Percentiles rank a stretch among this genome's conserved stretches.
phyloP scores from a whole-genome alignment of 2,329 filamentous ascomycete species.

The Orbilia blumenaviensis region DNA sequence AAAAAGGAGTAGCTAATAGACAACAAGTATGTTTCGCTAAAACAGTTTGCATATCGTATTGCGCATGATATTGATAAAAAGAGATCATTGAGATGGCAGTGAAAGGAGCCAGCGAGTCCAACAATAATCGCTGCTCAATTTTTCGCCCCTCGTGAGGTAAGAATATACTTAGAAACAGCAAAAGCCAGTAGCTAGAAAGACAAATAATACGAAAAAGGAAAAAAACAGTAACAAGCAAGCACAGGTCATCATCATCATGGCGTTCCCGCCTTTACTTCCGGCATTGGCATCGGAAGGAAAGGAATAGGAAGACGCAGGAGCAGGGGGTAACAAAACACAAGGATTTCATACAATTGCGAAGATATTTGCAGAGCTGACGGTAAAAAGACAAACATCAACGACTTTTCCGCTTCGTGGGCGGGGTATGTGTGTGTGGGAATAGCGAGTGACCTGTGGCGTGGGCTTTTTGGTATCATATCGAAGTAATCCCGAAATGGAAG shows the following conservation, averaged over 20 bases:
- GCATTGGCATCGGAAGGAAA: slow-evolving; percentile 9
- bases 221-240: slow-evolving; percentile 34
- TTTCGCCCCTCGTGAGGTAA: slow-evolving; percentile 21
- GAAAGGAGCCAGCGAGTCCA: slow-evolving; percentile 24
- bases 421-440: slow-evolving; percentile 28
- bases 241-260: slow-evolving; percentile 55
- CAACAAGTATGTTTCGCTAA: slow-evolving; percentile 45
- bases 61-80: slow-evolving; percentile 20
- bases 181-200: slow-evolving; percentile 22
- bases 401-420: slow-evolving; percentile 54
- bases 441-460: slow-evolving; percentile 54
- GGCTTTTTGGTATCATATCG: slow-evolving; percentile 55
- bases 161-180: slow-evolving; percentile 40
- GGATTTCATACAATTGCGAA: slow-evolving; percentile 48
- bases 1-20: slow-evolving; percentile 27
- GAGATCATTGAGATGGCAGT: slow-evolving; percentile 14
- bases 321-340: slow-evolving; percentile 23
- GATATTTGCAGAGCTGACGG: slow-evolving; percentile 25
- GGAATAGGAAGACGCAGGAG: slow-evolving; percentile 24
- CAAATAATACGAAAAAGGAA: not conserved
- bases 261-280: slow-evolving; percentile 20
- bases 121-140: slow-evolving; percentile 19
- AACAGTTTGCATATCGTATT: slow-evolving; percentile 37
- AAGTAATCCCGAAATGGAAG: slow-evolving; percentile 53
- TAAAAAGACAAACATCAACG: slow-evolving; percentile 41